Evolutionary conservation across 2,329 filamentous ascomycete species (phyloP), one percentile per base, ranked within the genome.

Genomic region (Ceratocystis cacaofunesta): DNA sequence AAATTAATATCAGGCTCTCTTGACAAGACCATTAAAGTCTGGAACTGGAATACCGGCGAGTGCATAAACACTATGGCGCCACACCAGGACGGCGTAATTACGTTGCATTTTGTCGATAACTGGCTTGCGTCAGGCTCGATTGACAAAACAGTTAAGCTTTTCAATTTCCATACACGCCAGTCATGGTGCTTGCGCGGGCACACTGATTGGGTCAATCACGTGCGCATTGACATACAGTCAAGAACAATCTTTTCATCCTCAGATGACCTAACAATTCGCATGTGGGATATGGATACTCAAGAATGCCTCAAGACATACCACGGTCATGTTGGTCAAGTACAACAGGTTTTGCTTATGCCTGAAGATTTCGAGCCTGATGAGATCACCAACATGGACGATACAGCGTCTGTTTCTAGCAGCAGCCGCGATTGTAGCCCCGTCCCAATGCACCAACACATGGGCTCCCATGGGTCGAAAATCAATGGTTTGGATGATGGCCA

Each of bases 121-220:
- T 85, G 91, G 61, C 80, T 97, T 19, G 92, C 90, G 0, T 95
- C 91, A 0, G 94, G 90, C 0, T 96, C 91, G 1, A 87, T 92
- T 69, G 94, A 99, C 75, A 86, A 85, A 73, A 92, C 87, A 1
- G 87, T 97, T 74, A 91, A 92, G 73, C 86, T 99, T 58, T 96
- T 92, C 83, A 92, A 96, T 74, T 94, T 95, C 71, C 83, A 88
- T 71, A 89, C 88, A 67, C 90, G 90, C 73, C 86, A 89, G 64
- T 88, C 87, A 0, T 95, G 88, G 70, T 82, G 85, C 63, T 80
- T 99, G 12, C 85, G 86, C 28, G 92, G 92, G 7, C 94, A 99
- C 73, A 84, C 81, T 0, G 92, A 97, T 74, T 97, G 92, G 89
- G 92, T 99, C 71, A 99, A 99, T 75, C 87, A 89, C n/a, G 92